These are phyloP conservation scores for Bothriochloa decipiens DNA, from an alignment of 176 grass and related monocot species.

Conservation along the genomic window DNA sequence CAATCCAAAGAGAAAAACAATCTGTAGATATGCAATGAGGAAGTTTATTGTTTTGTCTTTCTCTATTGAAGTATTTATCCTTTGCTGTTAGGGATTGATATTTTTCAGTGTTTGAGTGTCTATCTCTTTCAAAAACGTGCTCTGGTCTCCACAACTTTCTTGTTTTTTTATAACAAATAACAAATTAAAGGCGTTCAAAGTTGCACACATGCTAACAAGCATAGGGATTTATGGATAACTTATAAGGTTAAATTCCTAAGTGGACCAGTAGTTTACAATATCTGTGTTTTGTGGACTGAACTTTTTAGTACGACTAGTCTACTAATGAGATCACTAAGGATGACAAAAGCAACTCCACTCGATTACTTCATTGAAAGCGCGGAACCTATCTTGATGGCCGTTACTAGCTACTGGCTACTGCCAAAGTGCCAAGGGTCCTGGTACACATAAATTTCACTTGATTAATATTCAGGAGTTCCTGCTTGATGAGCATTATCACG, in stretches of 20 bases:
- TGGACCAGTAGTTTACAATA: slow-evolving; percentile 42
- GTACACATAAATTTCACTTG: neutral
- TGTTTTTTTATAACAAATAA: neutral
- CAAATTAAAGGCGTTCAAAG: neutral
- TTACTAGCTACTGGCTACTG: neutral
- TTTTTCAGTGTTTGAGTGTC: neutral
- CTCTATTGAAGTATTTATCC: neutral
- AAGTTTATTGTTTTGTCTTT: neutral
- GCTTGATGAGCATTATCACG: no score
- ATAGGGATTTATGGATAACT: neutral
- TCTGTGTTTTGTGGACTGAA: neutral
- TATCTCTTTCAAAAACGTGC: slow-evolving; percentile 28
- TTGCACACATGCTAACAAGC: neutral
- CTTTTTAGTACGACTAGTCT: neutral
- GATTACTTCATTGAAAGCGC: slow-evolving; percentile 2
- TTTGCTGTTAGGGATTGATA: neutral
- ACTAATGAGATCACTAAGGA: slow-evolving; percentile 22
- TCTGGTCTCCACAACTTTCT: neutral
- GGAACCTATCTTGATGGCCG: neutral
- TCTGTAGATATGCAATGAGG: neutral
- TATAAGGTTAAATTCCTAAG: slow-evolving; percentile 3
- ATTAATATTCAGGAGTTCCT: no score
- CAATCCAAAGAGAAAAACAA: neutral
- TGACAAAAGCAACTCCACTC: slow-evolving; percentile 14
- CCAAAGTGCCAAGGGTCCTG: neutral